Conservation (phyloP, 2,329 filamentous ascomycete genomes). For the Bretziella fagacearum region DNA sequence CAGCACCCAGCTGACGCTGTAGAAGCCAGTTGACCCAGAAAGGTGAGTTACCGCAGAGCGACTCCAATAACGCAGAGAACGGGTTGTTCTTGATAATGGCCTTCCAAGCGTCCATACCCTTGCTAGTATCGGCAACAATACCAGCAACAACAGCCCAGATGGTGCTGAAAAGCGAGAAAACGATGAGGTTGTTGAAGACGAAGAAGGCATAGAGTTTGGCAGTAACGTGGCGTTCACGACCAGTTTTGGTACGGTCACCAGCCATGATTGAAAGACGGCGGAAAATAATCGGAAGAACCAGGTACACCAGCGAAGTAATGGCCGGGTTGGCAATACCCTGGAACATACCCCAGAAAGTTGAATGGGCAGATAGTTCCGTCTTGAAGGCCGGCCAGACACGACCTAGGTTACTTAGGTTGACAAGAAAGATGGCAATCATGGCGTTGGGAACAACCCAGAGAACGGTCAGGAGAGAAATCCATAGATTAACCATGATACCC, state of each 20-base stretch:
- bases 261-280: constrained; percentile 66
- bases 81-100: constrained; percentile 49
- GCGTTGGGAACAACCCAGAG: constrained; percentile 87
- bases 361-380: constrained; percentile 42
- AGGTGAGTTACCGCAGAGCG: constrained; percentile 64
- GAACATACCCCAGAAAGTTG: constrained; percentile 62
- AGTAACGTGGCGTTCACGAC: constrained; percentile 78
- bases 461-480: constrained; percentile 64
- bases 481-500: constrained; percentile 63
- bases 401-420: constrained; percentile 68
- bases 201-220: constrained; percentile 90
- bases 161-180: constrained; percentile 83
- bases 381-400: constrained; percentile 64
- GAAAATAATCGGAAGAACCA: constrained; percentile 80
- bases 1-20: constrained; percentile 81
- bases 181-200: constrained; percentile 87
- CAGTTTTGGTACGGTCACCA: constrained; percentile 82
- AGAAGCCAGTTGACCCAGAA: constrained; percentile 94
- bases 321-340: constrained; percentile 86
- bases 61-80: constrained; percentile 46
- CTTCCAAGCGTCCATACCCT: constrained; percentile 46
- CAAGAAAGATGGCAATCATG: constrained; percentile 81
- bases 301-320: constrained; percentile 71
- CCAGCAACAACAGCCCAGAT: constrained; percentile 56
- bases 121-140: constrained; percentile 42